phyloP scores from a whole-genome alignment of 2,329 filamentous ascomycete species.

The Phaeosphaeriaceae sp. region DNA sequence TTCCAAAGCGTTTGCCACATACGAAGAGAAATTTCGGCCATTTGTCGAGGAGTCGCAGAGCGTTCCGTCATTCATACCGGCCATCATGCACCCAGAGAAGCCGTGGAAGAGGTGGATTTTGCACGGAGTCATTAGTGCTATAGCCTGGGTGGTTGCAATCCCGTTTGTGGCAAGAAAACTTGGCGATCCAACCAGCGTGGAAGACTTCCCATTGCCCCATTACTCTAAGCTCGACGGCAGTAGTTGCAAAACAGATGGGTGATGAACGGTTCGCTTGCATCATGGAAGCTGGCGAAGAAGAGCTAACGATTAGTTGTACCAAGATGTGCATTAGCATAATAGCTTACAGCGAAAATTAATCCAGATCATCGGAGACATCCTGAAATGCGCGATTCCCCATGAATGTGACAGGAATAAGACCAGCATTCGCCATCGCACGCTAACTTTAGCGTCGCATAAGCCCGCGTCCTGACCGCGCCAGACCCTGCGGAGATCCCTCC shows the following conservation, averaged over 20 bases:
- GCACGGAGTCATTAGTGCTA: slow-evolving; percentile 8
- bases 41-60: slow-evolving; percentile 35
- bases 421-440: neutral
- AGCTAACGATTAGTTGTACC: too few species aligned
- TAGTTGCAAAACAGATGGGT: neutral
- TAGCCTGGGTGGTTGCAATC: slow-evolving; percentile 10
- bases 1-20: slow-evolving; percentile 25
- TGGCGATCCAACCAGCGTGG: neutral
- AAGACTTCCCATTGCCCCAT: neutral
- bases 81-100: slow-evolving; percentile 26
- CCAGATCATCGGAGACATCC: neutral
- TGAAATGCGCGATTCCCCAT: neutral
- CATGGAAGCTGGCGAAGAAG: too few species aligned
- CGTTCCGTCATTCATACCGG: slow-evolving; percentile 33
- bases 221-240: neutral
- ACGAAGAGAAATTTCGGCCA: slow-evolving; percentile 29
- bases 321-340: too few species aligned
- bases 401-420: neutral
- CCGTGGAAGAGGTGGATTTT: slow-evolving; percentile 32
- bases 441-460: neutral
- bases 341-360: neutral
- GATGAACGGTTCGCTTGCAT: too few species aligned
- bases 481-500: neutral
- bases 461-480: neutral
- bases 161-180: neutral